Base-by-base conservation (phyloP, 139 green algal genomes). In the Pseudopediastrum boryanum region DNA sequence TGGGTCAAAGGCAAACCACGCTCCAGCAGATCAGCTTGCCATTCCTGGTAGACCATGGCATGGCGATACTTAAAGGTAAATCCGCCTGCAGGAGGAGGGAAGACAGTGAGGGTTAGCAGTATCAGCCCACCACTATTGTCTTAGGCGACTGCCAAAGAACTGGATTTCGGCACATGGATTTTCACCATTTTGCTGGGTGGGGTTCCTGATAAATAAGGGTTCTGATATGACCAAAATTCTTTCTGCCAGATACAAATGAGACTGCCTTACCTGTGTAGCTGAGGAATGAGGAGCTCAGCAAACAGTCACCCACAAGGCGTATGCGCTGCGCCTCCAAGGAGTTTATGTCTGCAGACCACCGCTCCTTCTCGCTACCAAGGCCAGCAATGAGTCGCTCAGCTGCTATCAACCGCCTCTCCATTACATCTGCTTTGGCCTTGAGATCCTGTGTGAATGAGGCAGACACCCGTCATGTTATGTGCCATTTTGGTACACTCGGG, bases 361-460 rank as follows among this genome's bases (percentile, higher is more conserved):
- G 86, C 25, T 72, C 27, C 89, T 88, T 90, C 86, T 94, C 90
- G 29, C 80, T 89, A 8, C 89, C 90, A 41, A 97, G 84, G 42
- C 91, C 93, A 44, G 89, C 92, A 83, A 97, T 94, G 13, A 97
- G 91, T 31, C 93, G 85, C 88, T 97, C 93, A 36, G 93, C 93
- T 16, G 93, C 90, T 12, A 85, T 52, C 25, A 97, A 84, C 27
- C 93, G 89, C 2, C 91, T 83, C 84, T 94, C 89, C 93, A 97
- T 97, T 2, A 81, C 25, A 21, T 97, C 92, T 7, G 92, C 92
- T 64, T 95, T 95, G 50, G 87, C 80, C 81, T 95, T 92, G 13
- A 97, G 84, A 44, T 94, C 85, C 78, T 91, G 77, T 52, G 36
- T 50, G 8, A 44, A 2, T 50, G 33, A 70, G n/a, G n/a, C n/a